These are phyloP conservation scores for Neocatenulostroma microsporum DNA, from an alignment of 2,329 filamentous ascomycete genomes.

Conservation along the genomic window DNA sequence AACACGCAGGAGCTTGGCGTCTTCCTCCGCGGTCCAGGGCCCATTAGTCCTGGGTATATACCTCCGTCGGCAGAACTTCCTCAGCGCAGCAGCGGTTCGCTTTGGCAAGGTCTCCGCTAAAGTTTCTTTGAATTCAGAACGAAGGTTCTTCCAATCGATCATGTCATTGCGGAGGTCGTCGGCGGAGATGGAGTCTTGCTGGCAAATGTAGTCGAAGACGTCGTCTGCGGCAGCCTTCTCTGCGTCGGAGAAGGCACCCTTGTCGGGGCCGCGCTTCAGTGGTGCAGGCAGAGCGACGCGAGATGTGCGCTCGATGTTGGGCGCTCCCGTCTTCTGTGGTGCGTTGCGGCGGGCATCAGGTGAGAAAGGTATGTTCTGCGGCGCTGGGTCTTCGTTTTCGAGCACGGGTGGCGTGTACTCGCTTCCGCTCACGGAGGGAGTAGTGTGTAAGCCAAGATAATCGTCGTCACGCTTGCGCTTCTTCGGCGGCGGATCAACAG, in stretches of 20 bases:
- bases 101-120: conserved; percentile 25
- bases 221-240: conserved; percentile 22
- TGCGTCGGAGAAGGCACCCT: conserved; percentile 10
- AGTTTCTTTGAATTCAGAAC: conserved; percentile 23
- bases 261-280: conserved; percentile 4
- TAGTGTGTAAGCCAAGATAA: no score
- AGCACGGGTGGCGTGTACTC: no score
- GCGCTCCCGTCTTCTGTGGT: no score
- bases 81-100: conserved; percentile 29
- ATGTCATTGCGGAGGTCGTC: conserved; percentile 5
- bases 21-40: conserved; percentile 53
- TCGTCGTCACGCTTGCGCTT: no score
- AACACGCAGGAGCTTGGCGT: conserved; percentile 45
- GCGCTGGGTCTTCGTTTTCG: no score
- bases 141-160: conserved; percentile 26
- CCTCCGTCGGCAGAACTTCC: conserved; percentile 48
- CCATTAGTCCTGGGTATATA: conserved; percentile 59
- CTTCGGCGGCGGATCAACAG: no score
- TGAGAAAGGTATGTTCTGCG: no score
- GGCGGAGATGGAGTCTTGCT: conserved; percentile 11
- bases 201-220: conserved; percentile 18
- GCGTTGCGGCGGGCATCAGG: no score
- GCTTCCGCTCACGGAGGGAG: no score
- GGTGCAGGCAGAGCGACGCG: conserved; percentile 7
- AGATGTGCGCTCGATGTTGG: conserved; percentile 1